Base-by-base conservation (phyloP, 257 asterid genomes). In the Knoxia roxburghii region DNA sequence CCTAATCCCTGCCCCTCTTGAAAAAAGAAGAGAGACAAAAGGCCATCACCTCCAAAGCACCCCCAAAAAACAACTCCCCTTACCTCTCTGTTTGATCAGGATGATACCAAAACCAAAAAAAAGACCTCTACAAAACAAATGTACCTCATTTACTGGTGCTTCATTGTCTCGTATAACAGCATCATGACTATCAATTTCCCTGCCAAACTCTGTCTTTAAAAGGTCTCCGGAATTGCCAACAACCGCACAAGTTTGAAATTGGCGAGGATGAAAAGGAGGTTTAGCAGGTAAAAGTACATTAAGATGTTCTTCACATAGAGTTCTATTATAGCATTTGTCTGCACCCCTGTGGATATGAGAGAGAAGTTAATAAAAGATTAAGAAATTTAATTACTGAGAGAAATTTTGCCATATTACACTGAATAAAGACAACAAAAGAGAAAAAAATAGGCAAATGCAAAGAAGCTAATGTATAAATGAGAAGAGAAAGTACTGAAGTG, bases 151-250 rank as follows among this genome's bases (percentile, higher is more conserved):
- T 73, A 94, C 97, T 37, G 97, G 99, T 68, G 97, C 99, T 81
- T 94, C 99, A 69, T 90, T 94, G 80, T 94, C 99, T 81, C 99
- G 86, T 75, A 90, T 85, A 64, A 94, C 97, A 40, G 91, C 95
- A 84, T 94, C 99, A 61, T 94, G 99, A 55, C 91, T 76, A 74
- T 94, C 99, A 72, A 94, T 94, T 83, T 94, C 99, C 76, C 81
- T 65, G 32, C 99, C 99, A 70, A 90, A 94, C 76, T 88, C 86
- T 9, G 95, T 94, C 88, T 94, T 94, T 68, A 94, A 77, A 68
- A 94, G 97, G 77, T 94, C 99, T 64, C 99, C 99, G 0, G 99
- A 94, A 80, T 94, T 94, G 58, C 99, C 97, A 68, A 94, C 97
- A 68, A 94, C 99, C 32, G 99, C 97, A 77, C 99, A 94, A 68